phyloP scores from a whole-genome alignment of 129 eudicot genomes.

The Flaveria linearis region DNA sequence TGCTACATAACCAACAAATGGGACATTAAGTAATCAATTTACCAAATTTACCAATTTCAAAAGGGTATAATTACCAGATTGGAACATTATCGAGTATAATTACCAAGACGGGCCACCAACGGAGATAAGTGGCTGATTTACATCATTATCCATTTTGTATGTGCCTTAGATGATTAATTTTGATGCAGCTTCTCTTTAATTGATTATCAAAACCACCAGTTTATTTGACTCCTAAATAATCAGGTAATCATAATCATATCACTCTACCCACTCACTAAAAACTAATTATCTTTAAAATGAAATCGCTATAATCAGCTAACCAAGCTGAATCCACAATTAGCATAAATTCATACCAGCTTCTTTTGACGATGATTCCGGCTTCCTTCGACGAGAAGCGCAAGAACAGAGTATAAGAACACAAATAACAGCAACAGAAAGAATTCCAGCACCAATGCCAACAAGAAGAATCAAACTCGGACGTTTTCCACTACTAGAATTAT shows the following conservation, averaged over 20 bases:
- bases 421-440: slow-evolving; percentile 57
- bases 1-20: not conserved
- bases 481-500: slow-evolving; percentile 53
- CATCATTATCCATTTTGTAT: not conserved
- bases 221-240: slow-evolving; percentile 3
- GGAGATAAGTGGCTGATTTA: not conserved
- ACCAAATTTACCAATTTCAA: not conserved
- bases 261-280: not conserved
- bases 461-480: slow-evolving; percentile 58
- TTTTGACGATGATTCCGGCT: slow-evolving; percentile 47
- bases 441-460: slow-evolving; percentile 65
- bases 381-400: slow-evolving; percentile 53
- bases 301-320: not conserved
- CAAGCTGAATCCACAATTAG: slow-evolving; percentile 2
- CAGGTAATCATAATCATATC: not conserved
- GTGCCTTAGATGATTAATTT: not conserved
- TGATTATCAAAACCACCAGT: not conserved
- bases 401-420: slow-evolving; percentile 59
- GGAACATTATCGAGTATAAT: not conserved
- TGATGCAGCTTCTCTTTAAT: not conserved
- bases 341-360: slow-evolving; percentile 59
- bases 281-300: not conserved
- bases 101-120: not conserved
- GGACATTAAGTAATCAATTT: not conserved
- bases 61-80: not conserved